Evolutionary conservation across 306 rosid species (phyloP).

Genomic region (Vigna unguiculata): DNA sequence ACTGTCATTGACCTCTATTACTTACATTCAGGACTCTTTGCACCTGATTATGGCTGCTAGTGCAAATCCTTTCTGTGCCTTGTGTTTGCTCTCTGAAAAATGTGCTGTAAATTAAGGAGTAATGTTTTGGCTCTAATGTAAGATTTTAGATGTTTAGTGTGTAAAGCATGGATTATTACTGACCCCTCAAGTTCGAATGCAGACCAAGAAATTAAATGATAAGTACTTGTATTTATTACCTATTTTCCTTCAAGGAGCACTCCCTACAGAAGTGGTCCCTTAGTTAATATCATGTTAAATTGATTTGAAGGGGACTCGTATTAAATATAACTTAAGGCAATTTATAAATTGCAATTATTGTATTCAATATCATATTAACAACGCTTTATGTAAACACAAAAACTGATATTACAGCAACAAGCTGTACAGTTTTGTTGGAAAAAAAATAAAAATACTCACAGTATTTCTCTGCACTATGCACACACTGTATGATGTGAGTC

Average conservation of each 20-base stretch:
- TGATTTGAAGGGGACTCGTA: background rate
- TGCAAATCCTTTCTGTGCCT: background rate
- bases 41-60: conserved; percentile 32
- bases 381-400: background rate
- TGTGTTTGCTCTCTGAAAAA: background rate
- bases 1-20: conserved; percentile 39
- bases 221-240: conserved; percentile 43
- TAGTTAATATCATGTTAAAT: background rate
- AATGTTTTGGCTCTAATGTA: background rate
- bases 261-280: conserved; percentile 44
- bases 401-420: too few species aligned
- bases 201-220: conserved; percentile 39
- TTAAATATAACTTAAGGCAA: background rate
- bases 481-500: background rate
- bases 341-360: background rate
- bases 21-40: background rate
- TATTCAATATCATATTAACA: background rate
- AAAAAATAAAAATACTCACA: too few species aligned
- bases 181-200: conserved; percentile 1
- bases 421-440: too few species aligned
- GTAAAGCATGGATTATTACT: background rate
- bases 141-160: background rate
- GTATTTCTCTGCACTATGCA: too few species aligned
- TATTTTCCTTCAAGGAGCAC: conserved; percentile 24
- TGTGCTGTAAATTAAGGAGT: background rate